Conservation (phyloP, 2,329 filamentous ascomycete species). For the Kalmusia sp. region DNA sequence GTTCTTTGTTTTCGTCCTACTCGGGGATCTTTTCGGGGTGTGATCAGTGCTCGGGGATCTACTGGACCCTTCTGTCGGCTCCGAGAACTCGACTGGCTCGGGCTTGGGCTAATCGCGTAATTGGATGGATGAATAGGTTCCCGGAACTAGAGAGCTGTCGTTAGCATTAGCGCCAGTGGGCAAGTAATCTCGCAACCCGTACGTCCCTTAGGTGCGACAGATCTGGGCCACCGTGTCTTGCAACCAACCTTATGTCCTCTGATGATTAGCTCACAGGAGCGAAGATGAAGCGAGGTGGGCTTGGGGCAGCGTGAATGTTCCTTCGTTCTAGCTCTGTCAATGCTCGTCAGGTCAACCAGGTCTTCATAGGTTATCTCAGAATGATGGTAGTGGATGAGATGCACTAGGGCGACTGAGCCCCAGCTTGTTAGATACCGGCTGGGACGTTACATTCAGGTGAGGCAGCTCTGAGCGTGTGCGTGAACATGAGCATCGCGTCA, state of each 20-base stretch:
- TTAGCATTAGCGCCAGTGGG: constrained; percentile 8
- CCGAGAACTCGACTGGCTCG: constrained; percentile 16
- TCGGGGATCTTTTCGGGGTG: too few relatives aligned
- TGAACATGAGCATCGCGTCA: too few relatives aligned
- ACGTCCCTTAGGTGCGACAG: constrained; percentile 21
- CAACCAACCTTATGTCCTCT: constrained; percentile 21
- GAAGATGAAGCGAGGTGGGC: constrained; percentile 16
- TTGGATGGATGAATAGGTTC: constrained; percentile 18
- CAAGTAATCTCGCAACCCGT: constrained; percentile 11
- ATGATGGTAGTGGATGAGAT: constrained; percentile 20
- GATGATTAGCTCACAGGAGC: constrained; percentile 10
- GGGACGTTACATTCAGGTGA: constrained; percentile 15
- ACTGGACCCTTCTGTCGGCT: background rate
- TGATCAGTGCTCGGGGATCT: too few relatives aligned
- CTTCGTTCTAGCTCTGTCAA: constrained; percentile 27
- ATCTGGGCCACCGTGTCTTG: constrained; percentile 22
- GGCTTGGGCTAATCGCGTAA: constrained; percentile 21
- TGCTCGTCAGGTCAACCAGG: constrained; percentile 28
- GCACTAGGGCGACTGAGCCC: constrained; percentile 12
- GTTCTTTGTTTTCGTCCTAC: too few relatives aligned
- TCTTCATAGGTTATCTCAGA: constrained; percentile 28
- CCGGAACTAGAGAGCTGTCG: constrained; percentile 14
- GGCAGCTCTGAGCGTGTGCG: constrained; percentile 20
- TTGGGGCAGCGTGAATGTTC: constrained; percentile 20
- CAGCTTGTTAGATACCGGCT: constrained; percentile 14